Base-by-base conservation (phyloP, 2,329 filamentous ascomycete species). In the Epichloe sp. region DNA sequence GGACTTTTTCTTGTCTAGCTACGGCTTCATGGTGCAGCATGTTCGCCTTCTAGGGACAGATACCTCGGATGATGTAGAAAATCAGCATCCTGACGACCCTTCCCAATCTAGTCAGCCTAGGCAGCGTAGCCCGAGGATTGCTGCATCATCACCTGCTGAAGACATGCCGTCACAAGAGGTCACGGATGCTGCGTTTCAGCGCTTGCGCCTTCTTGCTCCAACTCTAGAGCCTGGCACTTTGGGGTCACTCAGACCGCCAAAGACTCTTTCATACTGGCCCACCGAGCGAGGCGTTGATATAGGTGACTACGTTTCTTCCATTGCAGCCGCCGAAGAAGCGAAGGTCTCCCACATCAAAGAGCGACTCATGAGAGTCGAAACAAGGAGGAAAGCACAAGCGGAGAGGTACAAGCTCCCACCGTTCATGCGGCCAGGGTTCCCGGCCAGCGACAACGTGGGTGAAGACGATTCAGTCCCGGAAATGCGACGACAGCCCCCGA, bases 231-330 rank as follows among this genome's bases (percentile, higher is more conserved):
- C 60, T 0, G 59, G 58, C 2, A 60, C 58, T 21, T 52, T 64
- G 47, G 59, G 57, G 5, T 53, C 56, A 6, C 57, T 59, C 17
- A 64, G 62, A 36, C 56, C 59, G 26, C 60, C 64, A 2, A 59
- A 54, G 4, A 52, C 71, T 1, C 57, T 73, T 1, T 60, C 65
- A 5, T 63, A 63, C 53, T 73, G 70, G 70, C 70, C 70, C 1
- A 58, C 60, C 2, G 61, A 69, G 45, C 64, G 65, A 7, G 70
- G 68, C 17, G 57, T 64, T 3, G 58, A 62, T 17, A 63, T 62
- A 2, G 58, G 60, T 5, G 58, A 60, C 41, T 73, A 73, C 50
- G 53, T 68, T 3, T 71, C 70, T 15, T 70, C 66, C 40, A 62
- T 71, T 19, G 62, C 63, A 6, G 52, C 62, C 12, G 67, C 65